Evolutionary conservation across 1,284 basidiomycete species (phyloP).

Genomic region (Polyporus tsugae): DNA sequence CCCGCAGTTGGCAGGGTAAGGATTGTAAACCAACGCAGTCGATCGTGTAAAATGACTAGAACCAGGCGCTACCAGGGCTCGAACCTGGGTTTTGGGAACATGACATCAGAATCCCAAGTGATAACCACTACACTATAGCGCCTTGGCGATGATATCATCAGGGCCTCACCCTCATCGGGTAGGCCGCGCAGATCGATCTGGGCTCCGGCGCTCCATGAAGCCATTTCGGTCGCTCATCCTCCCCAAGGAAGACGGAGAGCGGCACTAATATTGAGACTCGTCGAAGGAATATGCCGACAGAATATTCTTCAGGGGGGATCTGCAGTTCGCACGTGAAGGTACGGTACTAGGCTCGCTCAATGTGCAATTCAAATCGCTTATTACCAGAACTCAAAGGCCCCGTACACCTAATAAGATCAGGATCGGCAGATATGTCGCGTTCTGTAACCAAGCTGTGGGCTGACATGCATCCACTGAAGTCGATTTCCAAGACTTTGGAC

Average conservation of each 20-base stretch:
- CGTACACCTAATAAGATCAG: background rate
- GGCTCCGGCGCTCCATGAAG: too few species aligned
- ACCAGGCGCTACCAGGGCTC: constrained; percentile 26
- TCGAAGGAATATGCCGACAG: background rate
- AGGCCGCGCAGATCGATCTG: background rate
- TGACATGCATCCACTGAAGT: background rate
- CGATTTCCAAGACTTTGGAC: background rate
- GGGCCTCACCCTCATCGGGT: background rate
- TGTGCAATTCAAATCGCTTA: background rate
- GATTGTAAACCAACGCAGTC: too few species aligned
- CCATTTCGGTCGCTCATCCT: too few species aligned
- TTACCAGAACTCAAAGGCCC: background rate
- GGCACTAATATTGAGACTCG: too few species aligned
- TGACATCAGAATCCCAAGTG: constrained; percentile 25
- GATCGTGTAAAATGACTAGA: too few species aligned
- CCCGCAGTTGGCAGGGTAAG: too few species aligned
- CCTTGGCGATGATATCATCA: background rate
- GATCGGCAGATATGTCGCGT: background rate
- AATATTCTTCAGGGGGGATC: background rate
- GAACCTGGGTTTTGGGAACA: constrained; percentile 31
- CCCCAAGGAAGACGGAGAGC: too few species aligned
- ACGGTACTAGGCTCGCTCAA: background rate
- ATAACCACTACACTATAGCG: constrained; percentile 31
- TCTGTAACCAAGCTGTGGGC: background rate
- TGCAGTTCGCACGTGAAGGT: background rate